phyloP scores from a whole-genome alignment of 1,284 basidiomycete genomes.

The Ustilago vetiveriae region DNA sequence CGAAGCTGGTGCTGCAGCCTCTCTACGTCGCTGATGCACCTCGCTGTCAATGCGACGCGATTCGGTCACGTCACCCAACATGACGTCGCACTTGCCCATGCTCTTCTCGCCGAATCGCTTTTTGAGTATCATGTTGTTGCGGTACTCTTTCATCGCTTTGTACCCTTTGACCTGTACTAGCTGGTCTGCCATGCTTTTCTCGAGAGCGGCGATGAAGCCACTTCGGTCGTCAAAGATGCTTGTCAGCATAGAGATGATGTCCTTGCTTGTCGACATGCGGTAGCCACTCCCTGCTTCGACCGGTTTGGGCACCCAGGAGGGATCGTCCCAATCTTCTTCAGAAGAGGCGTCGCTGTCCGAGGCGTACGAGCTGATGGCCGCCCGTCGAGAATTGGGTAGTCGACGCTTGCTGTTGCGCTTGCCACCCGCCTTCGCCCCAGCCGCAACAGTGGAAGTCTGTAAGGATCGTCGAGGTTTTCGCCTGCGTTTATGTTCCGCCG shows the following conservation, averaged over 20 bases:
- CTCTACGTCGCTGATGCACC: conserved; percentile 28
- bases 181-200: conserved; percentile 61
- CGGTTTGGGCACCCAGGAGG: conserved; percentile 54
- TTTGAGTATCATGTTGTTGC: conserved; percentile 64
- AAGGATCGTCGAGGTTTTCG: conserved; percentile 26
- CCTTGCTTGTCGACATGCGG: conserved; percentile 55
- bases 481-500: conserved; percentile 2
- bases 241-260: conserved; percentile 64
- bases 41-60: conserved; percentile 49
- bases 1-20: neutral
- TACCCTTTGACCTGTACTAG: conserved; percentile 59
- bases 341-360: conserved; percentile 44
- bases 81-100: conserved; percentile 64
- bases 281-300: conserved; percentile 57
- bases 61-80: conserved; percentile 61
- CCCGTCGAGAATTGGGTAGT: conserved; percentile 1
- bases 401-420: conserved; percentile 16
- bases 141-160: conserved; percentile 55
- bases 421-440: neutral
- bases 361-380: conserved; percentile 7
- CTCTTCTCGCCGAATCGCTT: conserved; percentile 60
- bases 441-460: conserved; percentile 3
- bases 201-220: conserved; percentile 62
- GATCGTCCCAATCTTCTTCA: conserved; percentile 48
- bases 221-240: conserved; percentile 64